Conservation (phyloP, 2,329 filamentous ascomycete species). For the Escovopsis sp. region DNA sequence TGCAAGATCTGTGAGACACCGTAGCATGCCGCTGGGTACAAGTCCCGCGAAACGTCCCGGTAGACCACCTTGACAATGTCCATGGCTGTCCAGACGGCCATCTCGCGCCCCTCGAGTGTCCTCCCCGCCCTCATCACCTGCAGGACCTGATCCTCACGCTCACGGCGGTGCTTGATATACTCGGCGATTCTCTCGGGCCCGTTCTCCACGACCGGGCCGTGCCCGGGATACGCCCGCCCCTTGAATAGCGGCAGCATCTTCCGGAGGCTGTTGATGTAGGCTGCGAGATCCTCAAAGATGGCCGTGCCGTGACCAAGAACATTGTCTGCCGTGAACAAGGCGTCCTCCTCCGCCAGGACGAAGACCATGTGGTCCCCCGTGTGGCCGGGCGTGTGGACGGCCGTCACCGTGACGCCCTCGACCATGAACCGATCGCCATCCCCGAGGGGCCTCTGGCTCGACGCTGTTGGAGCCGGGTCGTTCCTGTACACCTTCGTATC, state of each 20-base stretch:
- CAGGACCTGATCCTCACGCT: slow-evolving; percentile 67
- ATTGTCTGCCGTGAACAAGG: slow-evolving; percentile 82
- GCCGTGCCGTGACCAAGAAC: slow-evolving; percentile 77
- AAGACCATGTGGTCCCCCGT: slow-evolving; percentile 72
- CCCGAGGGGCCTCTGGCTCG: slow-evolving; percentile 28
- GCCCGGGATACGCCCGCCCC: slow-evolving; percentile 71
- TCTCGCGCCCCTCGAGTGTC: slow-evolving; percentile 9
- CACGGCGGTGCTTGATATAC: slow-evolving; percentile 69
- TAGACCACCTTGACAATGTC: slow-evolving; percentile 87
- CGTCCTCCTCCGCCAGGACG: slow-evolving; percentile 60
- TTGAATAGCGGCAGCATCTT: slow-evolving; percentile 52
- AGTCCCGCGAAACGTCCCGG: slow-evolving; percentile 55
- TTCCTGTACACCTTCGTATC: slow-evolving; percentile 52
- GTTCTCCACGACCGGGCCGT: slow-evolving; percentile 65
- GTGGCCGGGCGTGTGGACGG: slow-evolving; percentile 52
- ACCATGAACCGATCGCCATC: slow-evolving; percentile 40
- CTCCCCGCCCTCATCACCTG: slow-evolving; percentile 39
- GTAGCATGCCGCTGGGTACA: slow-evolving; percentile 62
- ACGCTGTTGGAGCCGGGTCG: slow-evolving; percentile 30
- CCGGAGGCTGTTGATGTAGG: slow-evolving; percentile 54
- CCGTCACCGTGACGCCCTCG: slow-evolving; percentile 51
- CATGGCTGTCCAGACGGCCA: slow-evolving; percentile 48
- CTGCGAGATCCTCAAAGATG: slow-evolving; percentile 63
- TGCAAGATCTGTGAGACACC: slow-evolving; percentile 65
- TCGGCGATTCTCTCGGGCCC: slow-evolving; percentile 59